Evolutionary conservation across 768 basidiomycete species (phyloP).

Genomic region (Russula emetica): DNA sequence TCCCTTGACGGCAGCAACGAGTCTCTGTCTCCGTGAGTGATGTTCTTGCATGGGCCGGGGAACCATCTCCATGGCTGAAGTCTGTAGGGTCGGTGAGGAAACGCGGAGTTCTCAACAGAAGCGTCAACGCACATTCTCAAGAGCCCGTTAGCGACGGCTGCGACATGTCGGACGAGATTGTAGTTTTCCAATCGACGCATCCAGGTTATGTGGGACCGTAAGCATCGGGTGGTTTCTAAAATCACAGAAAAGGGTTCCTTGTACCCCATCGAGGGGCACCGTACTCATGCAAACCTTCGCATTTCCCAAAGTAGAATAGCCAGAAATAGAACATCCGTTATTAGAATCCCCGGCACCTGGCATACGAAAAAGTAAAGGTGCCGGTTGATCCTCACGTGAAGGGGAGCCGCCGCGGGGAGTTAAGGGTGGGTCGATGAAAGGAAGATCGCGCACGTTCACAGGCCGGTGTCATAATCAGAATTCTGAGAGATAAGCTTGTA

Average conservation of each 20-base stretch:
- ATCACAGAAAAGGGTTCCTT: not conserved
- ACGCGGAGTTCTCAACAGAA: conserved; percentile 14
- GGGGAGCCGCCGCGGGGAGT: not conserved
- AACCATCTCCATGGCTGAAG: not conserved
- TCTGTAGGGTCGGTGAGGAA: not conserved
- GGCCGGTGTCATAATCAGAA: conserved; percentile 9
- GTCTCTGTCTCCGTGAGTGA: not conserved
- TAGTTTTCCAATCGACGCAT: conserved; percentile 1
- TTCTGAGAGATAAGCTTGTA: conserved; percentile 13
- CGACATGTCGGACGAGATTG: conserved; percentile 11
- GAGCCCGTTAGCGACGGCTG: conserved; percentile 14
- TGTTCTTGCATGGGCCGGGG: not conserved
- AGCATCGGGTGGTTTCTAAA: not conserved
- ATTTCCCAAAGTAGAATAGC: not conserved
- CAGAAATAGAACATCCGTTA: conserved; percentile 3
- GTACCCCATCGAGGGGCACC: not conserved
- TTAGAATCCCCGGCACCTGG: not conserved
- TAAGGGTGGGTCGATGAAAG: not conserved
- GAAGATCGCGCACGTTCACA: not conserved
- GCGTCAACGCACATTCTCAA: conserved; percentile 6
- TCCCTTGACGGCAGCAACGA: conserved; percentile 6
- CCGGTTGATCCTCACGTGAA: not conserved
- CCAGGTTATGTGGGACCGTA: not conserved
- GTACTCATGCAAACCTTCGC: not conserved
- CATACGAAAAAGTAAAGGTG: not conserved